Evolutionary conservation across 805 yeast genomes (phyloP), one percentile per base, ranked within the genome.

Genomic region (Candida khao-thaluensis): DNA sequence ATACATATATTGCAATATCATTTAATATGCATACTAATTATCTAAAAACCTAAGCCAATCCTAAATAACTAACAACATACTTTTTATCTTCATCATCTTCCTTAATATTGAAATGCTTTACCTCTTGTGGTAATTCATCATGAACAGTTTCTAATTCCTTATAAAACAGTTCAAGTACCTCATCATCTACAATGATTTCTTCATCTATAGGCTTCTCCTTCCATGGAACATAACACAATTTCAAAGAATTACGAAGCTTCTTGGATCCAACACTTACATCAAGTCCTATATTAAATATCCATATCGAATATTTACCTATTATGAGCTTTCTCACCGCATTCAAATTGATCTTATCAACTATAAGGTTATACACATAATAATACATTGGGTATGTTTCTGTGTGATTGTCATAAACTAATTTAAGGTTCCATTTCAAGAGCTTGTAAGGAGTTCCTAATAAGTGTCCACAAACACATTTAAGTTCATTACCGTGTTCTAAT

Each of bases 371-470:
- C 0, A 69, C 55, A 40, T 57, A 68, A 17, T 61, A 47, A 37
- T 59, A 62, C 0, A 73, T 67, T 1, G 57, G 48, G 37, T 60
- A 77, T 0, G 10, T 12, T n/a, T 64, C 71, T 6, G 21, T 15
- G 1, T 8, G 20, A 7, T 39, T 42, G 7, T 24, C 46, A 28
- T 56, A 50, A 1, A 45, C 37, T 11, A 80, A 48, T 7, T 43
- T 41, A 2, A 81, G 30, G 17, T 67, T 66, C 90, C 90, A 84
- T 51, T 82, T 83, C 60, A 67, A 66, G 1, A 82, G 21, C 28
- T 53, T 56, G 14, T 47, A 31, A 7, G 38, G 30, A 11, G 58
- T 64, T 0, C 85, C 85, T 2, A 80, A 17, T 1, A 29, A 6
- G 1, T 25, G 2, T 0, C 53, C 48, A 51, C 85, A 79, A 1